Conservation (phyloP, 305 asterid genomes). For the Fraxinus sp. region DNA sequence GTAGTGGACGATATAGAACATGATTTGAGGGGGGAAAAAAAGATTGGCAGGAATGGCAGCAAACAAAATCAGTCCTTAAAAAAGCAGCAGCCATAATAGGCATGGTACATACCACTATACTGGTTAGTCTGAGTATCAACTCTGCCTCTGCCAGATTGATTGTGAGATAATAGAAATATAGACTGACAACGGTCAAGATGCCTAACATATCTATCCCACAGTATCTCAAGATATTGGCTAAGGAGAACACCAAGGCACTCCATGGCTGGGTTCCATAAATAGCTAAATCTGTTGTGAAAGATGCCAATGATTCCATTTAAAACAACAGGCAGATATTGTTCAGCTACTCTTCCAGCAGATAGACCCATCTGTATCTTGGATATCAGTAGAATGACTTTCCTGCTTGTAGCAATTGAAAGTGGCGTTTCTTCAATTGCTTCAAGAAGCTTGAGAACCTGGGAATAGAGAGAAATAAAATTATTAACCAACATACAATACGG, state of each 20-base stretch:
- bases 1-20: constrained; percentile 3
- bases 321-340: constrained; percentile 53
- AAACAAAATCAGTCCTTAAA: constrained; percentile 10
- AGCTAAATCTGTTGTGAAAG: constrained; percentile 69
- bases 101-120: constrained; percentile 49
- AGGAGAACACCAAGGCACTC: constrained; percentile 71
- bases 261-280: constrained; percentile 69
- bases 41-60: background rate
- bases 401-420: constrained; percentile 68
- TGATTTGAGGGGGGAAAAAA: background rate
- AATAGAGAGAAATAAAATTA: constrained; percentile 24
- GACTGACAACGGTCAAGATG: constrained; percentile 63
- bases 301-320: constrained; percentile 77
- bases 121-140: constrained; percentile 27
- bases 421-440: constrained; percentile 66
- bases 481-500: background rate
- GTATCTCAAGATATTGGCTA: constrained; percentile 45
- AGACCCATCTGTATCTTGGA: constrained; percentile 70
- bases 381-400: constrained; percentile 56
- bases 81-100: constrained; percentile 2
- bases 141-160: constrained; percentile 35
- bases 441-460: constrained; percentile 73
- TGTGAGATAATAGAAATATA: constrained; percentile 45
- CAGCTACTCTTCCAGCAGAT: constrained; percentile 55
- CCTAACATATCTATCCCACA: constrained; percentile 65